Evolutionary conservation across 2,329 filamentous ascomycete species (phyloP), one percentile per base, ranked within the genome.

Genomic region (Aspergillus texensis): DNA sequence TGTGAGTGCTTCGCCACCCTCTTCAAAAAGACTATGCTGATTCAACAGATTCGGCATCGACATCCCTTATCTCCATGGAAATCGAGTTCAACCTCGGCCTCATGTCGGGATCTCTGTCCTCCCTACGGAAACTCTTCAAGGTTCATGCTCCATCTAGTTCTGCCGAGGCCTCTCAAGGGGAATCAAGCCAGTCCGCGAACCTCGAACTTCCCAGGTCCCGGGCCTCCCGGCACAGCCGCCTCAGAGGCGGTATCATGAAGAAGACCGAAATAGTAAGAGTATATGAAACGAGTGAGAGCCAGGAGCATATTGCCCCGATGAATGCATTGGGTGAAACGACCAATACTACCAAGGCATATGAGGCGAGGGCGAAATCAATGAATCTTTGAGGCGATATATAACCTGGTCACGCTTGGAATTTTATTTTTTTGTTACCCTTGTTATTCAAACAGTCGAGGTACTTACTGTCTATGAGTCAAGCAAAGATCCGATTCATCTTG

Each of bases 51-150:
- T 64, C 68, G 1, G 60, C 64, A 6, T 55, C 62, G 6, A 58
- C 60, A 1, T 66, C 69, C 4, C 56, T 70, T 4, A 68, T 68
- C 61, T 69, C 65, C 64, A 70, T 71, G 69, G 61, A 62, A 8
- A 60, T 69, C 10, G 69, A 71, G 32, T 71, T 71, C 62, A 67
- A 67, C 11, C 54, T 71, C 1, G 68, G 60, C 11, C 67, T 70
- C 10, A 61, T 68, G 16, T 57, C 68, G 9, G 68, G 68, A 12
- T 70, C 68, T 6, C 63, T 70, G 10, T 66, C 67, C 0, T 70
- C 67, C 43, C 43, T 46, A 16, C 43, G 21, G 10, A 24, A 24
- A 21, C n/a, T 46, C 43, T 46, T 21, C 12, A 14, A 8, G 11
- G 10, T 46, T 24, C 21, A 16, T 21, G n/a, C 10, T 6, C n/a